Base-by-base conservation (phyloP, 495 filamentous ascomycete genomes). In the Rusavskia elegans region DNA sequence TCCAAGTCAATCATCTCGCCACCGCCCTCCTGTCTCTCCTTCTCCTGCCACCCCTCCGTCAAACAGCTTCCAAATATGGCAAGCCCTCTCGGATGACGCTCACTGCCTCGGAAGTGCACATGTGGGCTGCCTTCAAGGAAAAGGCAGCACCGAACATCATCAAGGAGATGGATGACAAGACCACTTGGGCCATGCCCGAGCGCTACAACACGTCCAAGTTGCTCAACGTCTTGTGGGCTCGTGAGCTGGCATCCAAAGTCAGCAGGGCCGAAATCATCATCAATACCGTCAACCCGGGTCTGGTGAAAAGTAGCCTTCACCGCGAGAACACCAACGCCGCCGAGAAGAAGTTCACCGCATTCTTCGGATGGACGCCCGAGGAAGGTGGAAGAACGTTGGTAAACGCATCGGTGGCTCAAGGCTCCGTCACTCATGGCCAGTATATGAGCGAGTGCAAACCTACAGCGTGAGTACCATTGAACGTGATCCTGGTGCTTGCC, bases 1-100 rank as follows among this genome's bases (percentile, higher is more conserved):
- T 68, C 5, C 64, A 64, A 42, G 59, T 65, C 36, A 67, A 67
- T 48, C 61, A 60, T 44, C 61, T 79, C 10, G 71, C 69, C 7
- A 78, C 70, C 0, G 52, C 65, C 8, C 61, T 80, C 0, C 68
- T 81, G 0, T 56, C 68, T 9, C 65, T 73, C 19, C 64, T 78
- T 0, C 61, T 78, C 1, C 63, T 79, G 13, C 75, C 76, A 0
- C 51, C 59, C 36, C 63, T 68, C 6, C 30, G 64, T 52, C 38
- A 51, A 10, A 46, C 63, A 0, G 61, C 60, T 1, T 46, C 53
- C 23, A 58, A 51, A 41, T 52, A 50, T 2, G 53, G 57, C 14
- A 29, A 40, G 5, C 61, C 65, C 6, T 40, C 61, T 5, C 59
- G 61, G 5, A 55, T 67, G 35, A 64, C 52, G 39, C 67, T 45